phyloP scores from a whole-genome alignment of 345 rosid genomes.

The Corymbia maculata region DNA sequence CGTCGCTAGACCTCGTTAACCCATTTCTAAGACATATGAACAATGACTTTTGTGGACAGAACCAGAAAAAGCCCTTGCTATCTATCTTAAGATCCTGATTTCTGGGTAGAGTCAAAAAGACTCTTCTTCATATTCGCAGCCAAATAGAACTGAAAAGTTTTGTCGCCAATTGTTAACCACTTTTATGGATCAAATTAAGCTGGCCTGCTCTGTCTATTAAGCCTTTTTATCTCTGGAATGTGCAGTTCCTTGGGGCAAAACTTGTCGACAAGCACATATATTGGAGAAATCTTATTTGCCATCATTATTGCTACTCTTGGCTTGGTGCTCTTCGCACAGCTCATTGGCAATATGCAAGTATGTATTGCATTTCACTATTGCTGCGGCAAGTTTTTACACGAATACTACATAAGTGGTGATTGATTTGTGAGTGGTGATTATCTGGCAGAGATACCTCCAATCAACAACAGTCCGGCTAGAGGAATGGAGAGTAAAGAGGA shows the following conservation, averaged over 20 bases:
- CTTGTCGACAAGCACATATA: slow-evolving; percentile 30
- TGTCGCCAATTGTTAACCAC: background rate
- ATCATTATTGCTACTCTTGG: slow-evolving; percentile 46
- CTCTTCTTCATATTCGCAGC: background rate
- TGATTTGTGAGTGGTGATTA: background rate
- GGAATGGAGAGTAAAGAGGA: slow-evolving; percentile 64
- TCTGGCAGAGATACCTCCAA: slow-evolving; percentile 58
- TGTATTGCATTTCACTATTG: background rate
- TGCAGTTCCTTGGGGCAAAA: slow-evolving; percentile 48
- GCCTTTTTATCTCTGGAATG: slow-evolving; percentile 1
- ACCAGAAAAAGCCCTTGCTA: background rate
- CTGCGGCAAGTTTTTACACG: background rate
- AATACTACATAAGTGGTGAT: background rate
- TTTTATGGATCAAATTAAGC: background rate
- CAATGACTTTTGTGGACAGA: background rate
- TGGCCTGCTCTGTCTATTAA: background rate
- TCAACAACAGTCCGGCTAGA: slow-evolving; percentile 64
- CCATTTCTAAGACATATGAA: background rate
- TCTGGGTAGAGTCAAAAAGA: background rate
- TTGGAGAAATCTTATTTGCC: slow-evolving; percentile 52
- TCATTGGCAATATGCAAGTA: slow-evolving; percentile 66
- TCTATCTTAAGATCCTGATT: background rate
- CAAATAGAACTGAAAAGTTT: background rate
- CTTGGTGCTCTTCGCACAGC: slow-evolving; percentile 55
- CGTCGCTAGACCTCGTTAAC: background rate